Evolutionary conservation across 2,329 filamentous ascomycete genomes (phyloP), one percentile per base, ranked within the genome.

Genomic region (Blumeria graminis): DNA sequence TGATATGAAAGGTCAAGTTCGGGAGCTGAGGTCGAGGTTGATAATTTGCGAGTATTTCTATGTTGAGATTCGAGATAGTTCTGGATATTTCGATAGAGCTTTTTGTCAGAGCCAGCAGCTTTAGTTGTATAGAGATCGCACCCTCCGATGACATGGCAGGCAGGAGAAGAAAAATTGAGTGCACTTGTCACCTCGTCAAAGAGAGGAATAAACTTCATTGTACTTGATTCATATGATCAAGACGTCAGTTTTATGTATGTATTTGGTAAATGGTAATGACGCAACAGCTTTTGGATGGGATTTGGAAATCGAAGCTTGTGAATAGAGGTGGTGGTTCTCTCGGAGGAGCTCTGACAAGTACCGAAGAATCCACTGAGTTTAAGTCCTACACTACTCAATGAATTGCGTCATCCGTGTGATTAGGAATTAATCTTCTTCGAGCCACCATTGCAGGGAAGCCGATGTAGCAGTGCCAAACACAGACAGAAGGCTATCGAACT

Each of bases 71-170:
- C 88, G 58, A 98, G 78, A 34, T 86, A 88, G 65, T 85, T 81
- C 67, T 95, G 89, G 66, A 98, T 96, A 67, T 83, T 86, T 70
- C 89, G 93, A 74, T 95, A 95, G 8, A 98, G 75, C 68, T 96
- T 96, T 77, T 95, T 95, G 68, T 98, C 92, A 60, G 83, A 82
- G 50, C 89, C 88, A 56, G 90, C 88, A 34, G 92, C 89, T 70
- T 98, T 98, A 32, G 89, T 95, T 9, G 90, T 96, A 74, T 95
- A 98, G 16, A 96, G 76, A 69, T 98, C 92, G 74, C 90, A 96
- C 61, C 86, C 86, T 63, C 92, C 92, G 33, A 88, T 83, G 59
- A 98, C 84, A 63, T 90, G 86, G 67, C 87, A 89, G 68, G 96
- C 90, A 55, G 85, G 80, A 0, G 90, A 95, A 65, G 92, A 86